Percentiles rank a stretch among this genome's conserved stretches.
These are phyloP conservation scores for Mycena sp. DNA, from an alignment of 1,284 basidiomycete species.

Conservation along the genomic window DNA sequence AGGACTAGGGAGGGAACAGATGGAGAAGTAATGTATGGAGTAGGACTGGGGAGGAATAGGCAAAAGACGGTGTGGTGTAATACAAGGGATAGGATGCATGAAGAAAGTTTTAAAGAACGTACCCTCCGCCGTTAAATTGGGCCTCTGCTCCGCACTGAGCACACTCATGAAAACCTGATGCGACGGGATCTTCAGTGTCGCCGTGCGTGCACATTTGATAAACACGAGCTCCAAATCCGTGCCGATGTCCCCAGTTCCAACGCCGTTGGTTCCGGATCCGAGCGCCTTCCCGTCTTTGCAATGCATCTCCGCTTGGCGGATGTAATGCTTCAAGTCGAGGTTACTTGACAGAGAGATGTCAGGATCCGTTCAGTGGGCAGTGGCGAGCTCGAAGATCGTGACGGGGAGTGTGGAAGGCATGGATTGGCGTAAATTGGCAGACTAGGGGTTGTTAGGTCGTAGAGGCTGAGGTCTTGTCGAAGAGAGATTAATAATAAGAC, in stretches of 20 bases:
- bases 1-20: too few species aligned
- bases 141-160: conserved; percentile 55
- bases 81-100: too few species aligned
- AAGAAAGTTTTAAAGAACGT: too few species aligned
- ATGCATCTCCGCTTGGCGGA: conserved; percentile 63
- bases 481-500: too few species aligned
- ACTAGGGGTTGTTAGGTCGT: too few species aligned
- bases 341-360: conserved; percentile 54
- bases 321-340: conserved; percentile 44
- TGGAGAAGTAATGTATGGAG: too few species aligned
- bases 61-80: conserved; percentile 47
- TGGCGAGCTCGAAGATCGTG: conserved; percentile 67
- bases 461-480: too few species aligned
- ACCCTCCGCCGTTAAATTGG: conserved; percentile 66
- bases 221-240: conserved; percentile 59
- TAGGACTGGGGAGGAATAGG: background rate
- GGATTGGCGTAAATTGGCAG: too few species aligned
- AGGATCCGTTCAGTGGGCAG: conserved; percentile 55
- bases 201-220: conserved; percentile 38
- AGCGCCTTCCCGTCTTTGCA: conserved; percentile 64
- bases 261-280: conserved; percentile 60
- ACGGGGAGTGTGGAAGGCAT: conserved; percentile 42
- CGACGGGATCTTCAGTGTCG: conserved; percentile 43
- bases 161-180: conserved; percentile 62
- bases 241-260: conserved; percentile 31